phyloP scores from a whole-genome alignment of 2,329 filamentous ascomycete species.

The Albophoma yamanashiensis region DNA sequence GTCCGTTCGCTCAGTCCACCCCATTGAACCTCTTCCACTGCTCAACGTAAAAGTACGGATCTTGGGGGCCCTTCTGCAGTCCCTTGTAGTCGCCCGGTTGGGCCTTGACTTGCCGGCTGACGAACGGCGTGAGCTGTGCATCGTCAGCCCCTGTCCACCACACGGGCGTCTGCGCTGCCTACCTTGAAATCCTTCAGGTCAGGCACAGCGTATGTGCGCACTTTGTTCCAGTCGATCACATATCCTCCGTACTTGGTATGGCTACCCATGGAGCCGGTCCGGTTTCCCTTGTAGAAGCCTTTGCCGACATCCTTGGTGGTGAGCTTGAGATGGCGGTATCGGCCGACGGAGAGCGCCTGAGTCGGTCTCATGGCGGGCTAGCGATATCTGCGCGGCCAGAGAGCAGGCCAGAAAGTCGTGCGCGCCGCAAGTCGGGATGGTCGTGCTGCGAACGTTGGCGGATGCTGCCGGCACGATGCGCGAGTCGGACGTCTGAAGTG shows the following conservation, averaged over 20 bases:
- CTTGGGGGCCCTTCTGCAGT: conserved; percentile 41
- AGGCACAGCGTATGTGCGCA: conserved; percentile 83
- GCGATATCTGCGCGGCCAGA: conserved; percentile 1
- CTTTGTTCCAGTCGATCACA: conserved; percentile 72
- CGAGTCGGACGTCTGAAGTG: neutral
- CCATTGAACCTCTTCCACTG: conserved; percentile 62
- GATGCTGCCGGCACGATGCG: neutral
- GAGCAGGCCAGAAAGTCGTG: neutral
- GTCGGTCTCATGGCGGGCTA: conserved; percentile 53
- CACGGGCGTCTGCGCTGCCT: conserved; percentile 1
- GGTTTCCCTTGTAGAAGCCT: conserved; percentile 95
- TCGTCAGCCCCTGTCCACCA: conserved; percentile 6
- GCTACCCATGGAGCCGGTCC: conserved; percentile 75
- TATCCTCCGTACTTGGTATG: conserved; percentile 82
- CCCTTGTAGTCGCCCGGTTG: conserved; percentile 44
- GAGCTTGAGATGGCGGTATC: conserved; percentile 65
- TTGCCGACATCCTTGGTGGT: conserved; percentile 90
- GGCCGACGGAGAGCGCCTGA: conserved; percentile 51
- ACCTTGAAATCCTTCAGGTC: conserved; percentile 64
- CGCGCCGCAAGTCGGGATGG: neutral
- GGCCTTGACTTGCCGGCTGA: conserved; percentile 48
- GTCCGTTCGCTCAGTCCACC: conserved; percentile 30
- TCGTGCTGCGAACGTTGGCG: neutral
- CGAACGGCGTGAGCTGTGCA: conserved; percentile 69
- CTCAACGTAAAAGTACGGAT: conserved; percentile 50